These are phyloP conservation scores for Apophysomyces elegans DNA, from an alignment of 371 early-diverging fungal genomes.

Conservation along the genomic window DNA sequence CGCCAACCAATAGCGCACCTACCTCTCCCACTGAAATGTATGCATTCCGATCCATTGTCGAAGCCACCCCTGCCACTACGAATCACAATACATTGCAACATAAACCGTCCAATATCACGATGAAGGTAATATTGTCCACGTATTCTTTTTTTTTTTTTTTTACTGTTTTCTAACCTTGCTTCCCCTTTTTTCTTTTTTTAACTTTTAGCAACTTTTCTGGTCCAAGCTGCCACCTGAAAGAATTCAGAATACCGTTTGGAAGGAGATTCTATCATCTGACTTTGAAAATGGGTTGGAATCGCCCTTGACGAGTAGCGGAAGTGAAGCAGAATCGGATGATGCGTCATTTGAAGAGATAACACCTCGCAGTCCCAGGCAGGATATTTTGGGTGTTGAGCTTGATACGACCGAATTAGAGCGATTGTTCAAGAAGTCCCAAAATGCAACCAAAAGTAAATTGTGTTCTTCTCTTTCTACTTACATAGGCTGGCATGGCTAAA, in stretches of 20 bases:
- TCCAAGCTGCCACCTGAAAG: conserved; percentile 59
- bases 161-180: not conserved
- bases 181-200: not conserved
- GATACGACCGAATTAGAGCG: conserved; percentile 48
- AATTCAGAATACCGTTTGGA: conserved; percentile 62
- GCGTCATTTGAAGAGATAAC: conserved; percentile 10
- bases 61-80: not conserved
- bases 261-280: conserved; percentile 47
- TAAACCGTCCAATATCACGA: conserved; percentile 25
- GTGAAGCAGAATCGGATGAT: conserved; percentile 30
- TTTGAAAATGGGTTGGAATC: conserved; percentile 30
- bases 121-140: conserved; percentile 19
- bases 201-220: conserved; percentile 62
- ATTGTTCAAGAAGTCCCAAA: conserved; percentile 38
- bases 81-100: not conserved
- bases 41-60: not conserved
- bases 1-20: conserved; percentile 19
- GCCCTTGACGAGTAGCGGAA: conserved; percentile 22
- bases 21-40: conserved; percentile 22
- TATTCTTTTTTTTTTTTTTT: not conserved
- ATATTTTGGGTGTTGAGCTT: conserved; percentile 17
- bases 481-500: not conserved
- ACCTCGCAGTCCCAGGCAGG: not conserved
- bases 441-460: conserved; percentile 10
- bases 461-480: not conserved